Evolutionary conservation across 352 stramenopile species (phyloP).

Genomic region (Globisporangium yorkense): DNA sequence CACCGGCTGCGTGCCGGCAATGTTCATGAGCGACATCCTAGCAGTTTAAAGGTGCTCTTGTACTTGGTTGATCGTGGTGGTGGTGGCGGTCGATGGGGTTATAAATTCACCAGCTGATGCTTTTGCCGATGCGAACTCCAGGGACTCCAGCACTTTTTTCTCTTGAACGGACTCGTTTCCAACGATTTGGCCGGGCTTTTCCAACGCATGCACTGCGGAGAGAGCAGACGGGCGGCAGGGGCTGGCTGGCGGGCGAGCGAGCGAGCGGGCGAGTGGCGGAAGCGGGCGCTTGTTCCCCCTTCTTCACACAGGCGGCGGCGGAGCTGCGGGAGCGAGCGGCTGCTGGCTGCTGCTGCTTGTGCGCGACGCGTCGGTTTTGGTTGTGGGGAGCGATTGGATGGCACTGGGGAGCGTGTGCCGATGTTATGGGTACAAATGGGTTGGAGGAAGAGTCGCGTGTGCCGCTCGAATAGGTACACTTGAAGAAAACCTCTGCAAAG

Average conservation of each 20-base stretch:
- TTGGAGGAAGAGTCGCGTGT: background rate
- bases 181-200: conserved; percentile 70
- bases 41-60: conserved; percentile 1
- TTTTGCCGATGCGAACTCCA: conserved; percentile 18
- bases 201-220: conserved; percentile 85
- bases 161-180: conserved; percentile 77
- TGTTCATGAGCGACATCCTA: conserved; percentile 88
- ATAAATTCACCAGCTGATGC: conserved; percentile 33
- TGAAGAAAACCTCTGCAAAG: background rate
- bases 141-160: conserved; percentile 49
- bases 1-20: conserved; percentile 85
- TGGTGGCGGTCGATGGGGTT: background rate
- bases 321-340: no score
- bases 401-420: background rate
- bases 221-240: conserved; percentile 9
- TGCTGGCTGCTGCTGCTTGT: background rate
- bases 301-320: no score
- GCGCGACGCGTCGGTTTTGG: conserved; percentile 1
- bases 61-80: no score
- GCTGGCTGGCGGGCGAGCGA: background rate
- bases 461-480: background rate
- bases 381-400: background rate
- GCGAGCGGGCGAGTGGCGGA: background rate
- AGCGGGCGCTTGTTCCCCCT: background rate
- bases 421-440: background rate